Evolutionary conservation across 805 yeast species (phyloP).

Genomic region (Candida patagonica): DNA sequence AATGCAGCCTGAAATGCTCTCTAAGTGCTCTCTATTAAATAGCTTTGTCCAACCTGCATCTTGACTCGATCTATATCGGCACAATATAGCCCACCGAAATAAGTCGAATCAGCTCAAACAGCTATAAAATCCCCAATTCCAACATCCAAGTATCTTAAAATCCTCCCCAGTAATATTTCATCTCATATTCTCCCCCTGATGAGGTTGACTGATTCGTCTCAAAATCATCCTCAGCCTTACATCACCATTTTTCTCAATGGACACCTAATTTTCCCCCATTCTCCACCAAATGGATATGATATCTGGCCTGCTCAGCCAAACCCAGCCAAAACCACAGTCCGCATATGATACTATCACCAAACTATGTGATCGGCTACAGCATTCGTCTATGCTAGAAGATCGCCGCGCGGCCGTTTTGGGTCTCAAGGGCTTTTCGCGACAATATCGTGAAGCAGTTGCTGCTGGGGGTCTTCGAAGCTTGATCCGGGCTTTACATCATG

Average conservation of each 20-base stretch:
- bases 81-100: too few relatives aligned
- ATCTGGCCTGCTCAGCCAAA: constrained; percentile 32
- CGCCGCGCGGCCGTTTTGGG: constrained; percentile 87
- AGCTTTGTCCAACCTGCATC: too few relatives aligned
- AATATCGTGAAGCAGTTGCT: constrained; percentile 82
- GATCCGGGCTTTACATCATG: constrained; percentile 55
- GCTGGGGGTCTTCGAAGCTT: constrained; percentile 77
- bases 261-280: background rate
- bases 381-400: constrained; percentile 75
- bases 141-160: too few relatives aligned
- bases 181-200: too few relatives aligned
- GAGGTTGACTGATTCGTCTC: too few relatives aligned
- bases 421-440: constrained; percentile 77
- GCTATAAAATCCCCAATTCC: too few relatives aligned
- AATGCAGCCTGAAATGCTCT: too few relatives aligned
- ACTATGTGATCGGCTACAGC: constrained; percentile 75
- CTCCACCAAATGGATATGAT: constrained; percentile 24
- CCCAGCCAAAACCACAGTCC: constrained; percentile 43
- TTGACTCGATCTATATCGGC: too few relatives aligned
- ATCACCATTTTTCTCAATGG: background rate
- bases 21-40: too few relatives aligned
- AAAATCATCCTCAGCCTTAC: too few relatives aligned
- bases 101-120: too few relatives aligned
- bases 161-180: too few relatives aligned
- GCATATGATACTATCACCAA: constrained; percentile 83